These are phyloP conservation scores for Zygoascus flipseniorum DNA, from an alignment of 805 yeast species.

Conservation along the genomic window DNA sequence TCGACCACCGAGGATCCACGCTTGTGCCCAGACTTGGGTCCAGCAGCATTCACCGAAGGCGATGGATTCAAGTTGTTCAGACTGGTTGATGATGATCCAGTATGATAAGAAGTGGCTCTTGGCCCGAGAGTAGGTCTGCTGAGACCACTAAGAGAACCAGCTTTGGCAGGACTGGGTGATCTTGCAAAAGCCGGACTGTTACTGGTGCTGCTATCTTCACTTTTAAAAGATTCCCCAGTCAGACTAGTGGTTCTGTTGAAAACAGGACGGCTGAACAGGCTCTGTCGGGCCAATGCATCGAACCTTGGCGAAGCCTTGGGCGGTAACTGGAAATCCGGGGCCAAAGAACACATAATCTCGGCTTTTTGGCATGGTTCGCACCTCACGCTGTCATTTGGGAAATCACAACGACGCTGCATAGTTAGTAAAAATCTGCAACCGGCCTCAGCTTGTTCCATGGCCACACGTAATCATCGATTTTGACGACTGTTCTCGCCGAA, in stretches of 20 bases:
- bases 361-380: slow-evolving; percentile 29
- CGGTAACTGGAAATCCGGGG: slow-evolving; percentile 17
- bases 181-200: not conserved
- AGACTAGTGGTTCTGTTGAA: not conserved
- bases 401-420: slow-evolving; percentile 26
- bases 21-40: not conserved
- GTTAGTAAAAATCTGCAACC: not conserved
- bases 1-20: not conserved
- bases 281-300: slow-evolving; percentile 14
- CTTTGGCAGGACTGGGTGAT: not conserved
- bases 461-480: not conserved
- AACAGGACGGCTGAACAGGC: slow-evolving; percentile 1
- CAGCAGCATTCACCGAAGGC: not conserved
- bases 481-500: not conserved
- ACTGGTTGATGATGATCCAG: not conserved
- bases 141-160: not conserved
- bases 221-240: not conserved
- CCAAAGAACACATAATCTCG: slow-evolving; percentile 24
- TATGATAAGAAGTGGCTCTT: slow-evolving; percentile 8
- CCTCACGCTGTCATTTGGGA: slow-evolving; percentile 21
- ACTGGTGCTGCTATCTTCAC: not conserved
- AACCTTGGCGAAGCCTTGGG: slow-evolving; percentile 13
- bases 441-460: too few species aligned
- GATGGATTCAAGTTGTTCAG: not conserved
- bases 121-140: slow-evolving; percentile 11